Percentiles rank a stretch among this genome's conserved stretches.
phyloP scores from a whole-genome alignment of 768 basidiomycete genomes.

The Postia placenta region DNA sequence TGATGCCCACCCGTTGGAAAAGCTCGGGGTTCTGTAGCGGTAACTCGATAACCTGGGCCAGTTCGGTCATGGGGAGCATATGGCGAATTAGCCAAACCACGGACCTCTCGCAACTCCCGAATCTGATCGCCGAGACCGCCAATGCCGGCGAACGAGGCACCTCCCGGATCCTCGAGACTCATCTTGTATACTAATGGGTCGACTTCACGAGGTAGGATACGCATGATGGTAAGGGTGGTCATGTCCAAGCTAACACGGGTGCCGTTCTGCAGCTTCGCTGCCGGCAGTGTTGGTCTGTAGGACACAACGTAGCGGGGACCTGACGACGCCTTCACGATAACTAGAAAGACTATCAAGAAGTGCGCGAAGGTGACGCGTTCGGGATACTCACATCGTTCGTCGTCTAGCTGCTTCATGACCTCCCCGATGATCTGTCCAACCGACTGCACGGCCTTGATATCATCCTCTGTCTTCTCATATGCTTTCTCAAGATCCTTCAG shows the following conservation, averaged over 20 bases:
- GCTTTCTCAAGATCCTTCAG: conserved; percentile 85
- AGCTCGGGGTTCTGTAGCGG: conserved; percentile 92
- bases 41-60: conserved; percentile 81
- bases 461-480: conserved; percentile 94
- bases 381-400: conserved; percentile 79
- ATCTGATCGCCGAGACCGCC: conserved; percentile 96
- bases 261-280: conserved; percentile 85
- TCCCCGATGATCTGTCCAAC: conserved; percentile 99
- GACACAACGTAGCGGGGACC: conserved; percentile 99
- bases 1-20: conserved; percentile 93
- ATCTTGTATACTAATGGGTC: conserved; percentile 99
- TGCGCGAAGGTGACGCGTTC: neutral
- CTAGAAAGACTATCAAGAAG: conserved; percentile 31
- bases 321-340: conserved; percentile 98
- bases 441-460: conserved; percentile 97
- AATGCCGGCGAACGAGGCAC: conserved; percentile 93
- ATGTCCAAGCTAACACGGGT: conserved; percentile 97
- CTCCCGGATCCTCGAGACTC: conserved; percentile 96
- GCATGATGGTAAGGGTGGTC: conserved; percentile 99
- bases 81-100: conserved; percentile 15
- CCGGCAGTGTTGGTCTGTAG: conserved; percentile 89
- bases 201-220: conserved; percentile 94
- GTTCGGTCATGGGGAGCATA: neutral
- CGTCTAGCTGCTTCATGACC: conserved; percentile 97
- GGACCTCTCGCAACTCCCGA: conserved; percentile 88